Conservation (phyloP, 768 basidiomycete genomes). For the Collybia sp. region DNA sequence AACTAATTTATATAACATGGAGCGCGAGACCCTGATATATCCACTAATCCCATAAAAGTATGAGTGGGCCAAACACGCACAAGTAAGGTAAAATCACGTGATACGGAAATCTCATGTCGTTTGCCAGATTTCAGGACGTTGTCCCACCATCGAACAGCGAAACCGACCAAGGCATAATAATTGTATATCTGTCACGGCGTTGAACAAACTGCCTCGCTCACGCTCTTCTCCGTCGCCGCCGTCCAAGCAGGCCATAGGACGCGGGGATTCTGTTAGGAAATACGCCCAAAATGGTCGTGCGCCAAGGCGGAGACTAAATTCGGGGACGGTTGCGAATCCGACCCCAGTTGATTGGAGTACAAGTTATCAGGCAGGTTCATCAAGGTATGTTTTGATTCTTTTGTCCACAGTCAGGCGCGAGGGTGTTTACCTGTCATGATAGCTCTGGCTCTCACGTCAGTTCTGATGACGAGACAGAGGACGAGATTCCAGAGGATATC, state of each 20-base stretch:
- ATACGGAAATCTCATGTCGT: not conserved
- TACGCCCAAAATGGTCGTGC: slow-evolving; percentile 25
- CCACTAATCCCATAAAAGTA: not conserved
- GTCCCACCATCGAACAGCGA: not conserved
- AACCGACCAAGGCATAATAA: slow-evolving; percentile 3
- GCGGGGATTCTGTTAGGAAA: slow-evolving; percentile 41
- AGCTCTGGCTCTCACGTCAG: slow-evolving; percentile 49
- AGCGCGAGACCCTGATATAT: not conserved
- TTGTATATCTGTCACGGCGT: not conserved
- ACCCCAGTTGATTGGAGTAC: slow-evolving; percentile 67
- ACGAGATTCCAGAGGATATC: slow-evolving; percentile 29
- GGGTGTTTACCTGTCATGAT: slow-evolving; percentile 1
- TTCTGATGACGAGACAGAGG: slow-evolving; percentile 58
- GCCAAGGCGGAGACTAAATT: slow-evolving; percentile 30
- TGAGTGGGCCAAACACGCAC: no score
- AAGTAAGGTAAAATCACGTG: not conserved
- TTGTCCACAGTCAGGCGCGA: not conserved
- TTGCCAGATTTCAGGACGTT: not conserved
- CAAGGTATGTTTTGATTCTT: slow-evolving; percentile 45
- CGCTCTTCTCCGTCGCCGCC: slow-evolving; percentile 75
- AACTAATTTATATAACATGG: not conserved
- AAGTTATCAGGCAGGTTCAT: slow-evolving; percentile 84
- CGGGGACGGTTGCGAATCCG: slow-evolving; percentile 12
- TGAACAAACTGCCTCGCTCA: slow-evolving; percentile 71
- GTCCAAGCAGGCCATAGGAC: slow-evolving; percentile 45